Evolutionary conservation across 257 asterid species (phyloP).

Genomic region (Rubia yunnanensis): DNA sequence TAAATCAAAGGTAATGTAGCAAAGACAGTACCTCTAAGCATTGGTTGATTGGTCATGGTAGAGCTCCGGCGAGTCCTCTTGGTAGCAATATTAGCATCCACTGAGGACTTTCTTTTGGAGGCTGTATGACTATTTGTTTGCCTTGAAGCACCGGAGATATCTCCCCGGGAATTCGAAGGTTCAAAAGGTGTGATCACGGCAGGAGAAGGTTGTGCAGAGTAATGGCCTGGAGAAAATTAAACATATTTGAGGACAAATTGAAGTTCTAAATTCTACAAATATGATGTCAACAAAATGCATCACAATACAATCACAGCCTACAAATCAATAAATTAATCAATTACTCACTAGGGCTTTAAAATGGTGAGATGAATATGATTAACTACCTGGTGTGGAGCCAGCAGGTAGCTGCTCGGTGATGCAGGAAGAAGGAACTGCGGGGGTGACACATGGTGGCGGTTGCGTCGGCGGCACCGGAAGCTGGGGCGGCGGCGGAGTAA

Average conservation of each 20-base stretch:
- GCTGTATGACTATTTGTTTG: constrained; percentile 27
- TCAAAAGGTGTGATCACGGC: constrained; percentile 35
- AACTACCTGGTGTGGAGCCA: constrained; percentile 15
- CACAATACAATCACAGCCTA: neutral
- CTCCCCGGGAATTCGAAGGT: constrained; percentile 19
- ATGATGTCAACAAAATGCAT: neutral
- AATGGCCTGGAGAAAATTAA: constrained; percentile 35
- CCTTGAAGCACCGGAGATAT: constrained; percentile 30
- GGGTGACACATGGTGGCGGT: constrained; percentile 8
- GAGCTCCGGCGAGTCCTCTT: constrained; percentile 50
- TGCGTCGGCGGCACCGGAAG: constrained; percentile 20
- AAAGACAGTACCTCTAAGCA: constrained; percentile 39
- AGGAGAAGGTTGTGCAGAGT: constrained; percentile 33
- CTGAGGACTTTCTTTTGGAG: constrained; percentile 49
- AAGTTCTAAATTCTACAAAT: neutral
- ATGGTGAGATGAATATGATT: neutral
- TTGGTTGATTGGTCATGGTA: constrained; percentile 17
- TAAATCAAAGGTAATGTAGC: neutral
- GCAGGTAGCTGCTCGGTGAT: constrained; percentile 1
- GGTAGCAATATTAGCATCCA: constrained; percentile 22
- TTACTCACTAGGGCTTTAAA: neutral
- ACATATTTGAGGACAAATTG: neutral
- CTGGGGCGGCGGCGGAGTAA: constrained; percentile 20
- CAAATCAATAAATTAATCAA: neutral
- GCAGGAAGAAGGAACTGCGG: neutral